Conservation (phyloP, 768 basidiomycete genomes). For the Mycena capillaripes region DNA sequence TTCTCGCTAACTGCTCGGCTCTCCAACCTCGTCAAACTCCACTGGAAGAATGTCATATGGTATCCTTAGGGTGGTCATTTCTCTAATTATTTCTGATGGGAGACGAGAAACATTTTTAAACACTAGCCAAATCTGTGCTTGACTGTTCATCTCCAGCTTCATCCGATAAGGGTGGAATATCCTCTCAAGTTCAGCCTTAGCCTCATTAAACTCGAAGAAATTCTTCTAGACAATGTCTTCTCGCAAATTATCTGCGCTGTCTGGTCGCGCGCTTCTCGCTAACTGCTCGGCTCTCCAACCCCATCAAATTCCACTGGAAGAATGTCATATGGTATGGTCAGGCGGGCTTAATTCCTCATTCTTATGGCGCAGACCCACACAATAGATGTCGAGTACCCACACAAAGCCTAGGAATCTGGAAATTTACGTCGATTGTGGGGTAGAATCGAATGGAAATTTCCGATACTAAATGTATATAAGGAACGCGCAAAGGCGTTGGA, state of each 20-base stretch:
- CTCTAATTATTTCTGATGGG: no score
- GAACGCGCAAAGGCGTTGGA: not conserved
- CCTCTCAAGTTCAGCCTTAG: no score
- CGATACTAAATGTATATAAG: not conserved
- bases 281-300: not conserved
- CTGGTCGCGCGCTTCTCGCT: no score
- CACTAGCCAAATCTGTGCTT: no score
- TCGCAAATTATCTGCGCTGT: no score
- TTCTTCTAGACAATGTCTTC: no score
- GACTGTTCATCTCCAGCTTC: no score
- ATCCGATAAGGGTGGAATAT: no score
- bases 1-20: no score
- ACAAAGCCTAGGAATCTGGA: not conserved
- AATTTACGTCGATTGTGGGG: not conserved
- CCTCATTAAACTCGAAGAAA: no score
- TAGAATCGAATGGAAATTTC: not conserved
- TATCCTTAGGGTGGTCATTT: no score
- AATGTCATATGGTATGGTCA: not conserved
- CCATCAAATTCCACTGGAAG: not conserved
- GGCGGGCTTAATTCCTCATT: not conserved
- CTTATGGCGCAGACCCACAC: not conserved
- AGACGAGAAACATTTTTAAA: no score
- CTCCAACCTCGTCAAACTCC: not conserved
- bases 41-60: not conserved
- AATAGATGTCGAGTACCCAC: not conserved